Evolutionary conservation across 345 rosid species (phyloP).

Genomic region (Pistacia vera): DNA sequence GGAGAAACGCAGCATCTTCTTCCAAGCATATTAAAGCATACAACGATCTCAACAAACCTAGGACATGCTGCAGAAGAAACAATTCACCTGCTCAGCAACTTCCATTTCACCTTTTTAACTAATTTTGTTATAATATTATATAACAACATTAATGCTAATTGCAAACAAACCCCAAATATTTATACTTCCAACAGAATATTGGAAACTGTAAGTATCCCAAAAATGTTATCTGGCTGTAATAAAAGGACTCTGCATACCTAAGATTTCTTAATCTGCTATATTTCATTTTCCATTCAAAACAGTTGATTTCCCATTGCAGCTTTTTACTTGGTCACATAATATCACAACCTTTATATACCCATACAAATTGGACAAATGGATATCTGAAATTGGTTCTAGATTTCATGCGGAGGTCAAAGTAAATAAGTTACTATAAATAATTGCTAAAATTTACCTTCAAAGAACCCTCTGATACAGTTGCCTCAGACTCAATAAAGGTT

Average conservation of each 20-base stretch:
- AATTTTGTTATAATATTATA: background rate
- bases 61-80: slow-evolving; percentile 47
- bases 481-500: slow-evolving; percentile 61
- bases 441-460: slow-evolving; percentile 52
- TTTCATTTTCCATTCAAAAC: background rate
- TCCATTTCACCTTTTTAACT: background rate
- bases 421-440: background rate
- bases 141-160: background rate
- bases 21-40: slow-evolving; percentile 68
- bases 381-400: background rate
- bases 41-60: slow-evolving; percentile 65
- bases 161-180: background rate
- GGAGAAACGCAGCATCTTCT: slow-evolving; percentile 76
- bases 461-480: slow-evolving; percentile 46
- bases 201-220: background rate
- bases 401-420: background rate
- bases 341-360: background rate
- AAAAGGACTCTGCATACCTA: background rate
- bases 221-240: background rate
- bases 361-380: background rate
- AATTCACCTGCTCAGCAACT: background rate
- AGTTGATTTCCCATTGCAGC: background rate
- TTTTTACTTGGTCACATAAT: background rate
- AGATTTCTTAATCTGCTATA: background rate
- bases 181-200: background rate